Conservation (phyloP, 2,329 filamentous ascomycete genomes). For the Parastagonospora nodorum region DNA sequence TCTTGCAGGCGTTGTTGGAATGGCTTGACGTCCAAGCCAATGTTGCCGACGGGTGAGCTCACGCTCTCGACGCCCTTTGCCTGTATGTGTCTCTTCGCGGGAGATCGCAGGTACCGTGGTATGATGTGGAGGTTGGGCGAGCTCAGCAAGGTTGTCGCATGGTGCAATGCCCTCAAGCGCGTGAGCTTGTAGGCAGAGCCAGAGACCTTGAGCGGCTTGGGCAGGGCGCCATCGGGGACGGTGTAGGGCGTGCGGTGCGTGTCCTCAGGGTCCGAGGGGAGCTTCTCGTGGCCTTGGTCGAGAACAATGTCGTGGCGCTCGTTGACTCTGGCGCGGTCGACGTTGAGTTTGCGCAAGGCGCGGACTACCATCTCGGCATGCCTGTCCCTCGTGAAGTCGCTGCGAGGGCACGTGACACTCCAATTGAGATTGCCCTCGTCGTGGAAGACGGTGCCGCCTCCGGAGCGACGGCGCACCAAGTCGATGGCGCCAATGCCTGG, state of each 20-base stretch:
- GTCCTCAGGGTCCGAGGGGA: slow-evolving; percentile 40
- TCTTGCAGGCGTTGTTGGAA: slow-evolving; percentile 55
- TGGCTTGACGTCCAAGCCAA: slow-evolving; percentile 60
- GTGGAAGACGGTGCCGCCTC: slow-evolving; percentile 93
- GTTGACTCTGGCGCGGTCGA: slow-evolving; percentile 74
- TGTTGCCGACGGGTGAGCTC: slow-evolving; percentile 80
- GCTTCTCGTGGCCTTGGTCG: slow-evolving; percentile 51
- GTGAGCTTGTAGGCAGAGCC: slow-evolving; percentile 96
- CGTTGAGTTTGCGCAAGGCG: slow-evolving; percentile 69
- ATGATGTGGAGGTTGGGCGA: slow-evolving; percentile 76
- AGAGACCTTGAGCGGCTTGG: slow-evolving; percentile 72
- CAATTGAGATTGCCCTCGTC: slow-evolving; percentile 94
- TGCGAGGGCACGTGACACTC: slow-evolving; percentile 82
- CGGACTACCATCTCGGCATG: slow-evolving; percentile 92
- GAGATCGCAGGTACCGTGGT: slow-evolving; percentile 74
- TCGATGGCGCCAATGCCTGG: slow-evolving; percentile 53
- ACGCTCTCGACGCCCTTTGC: slow-evolving; percentile 91
- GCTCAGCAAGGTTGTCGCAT: slow-evolving; percentile 84
- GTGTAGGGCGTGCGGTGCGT: slow-evolving; percentile 54
- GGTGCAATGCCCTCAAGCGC: slow-evolving; percentile 78
- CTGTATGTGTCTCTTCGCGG: slow-evolving; percentile 74
- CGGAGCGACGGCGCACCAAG: slow-evolving; percentile 82
- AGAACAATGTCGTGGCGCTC: slow-evolving; percentile 92
- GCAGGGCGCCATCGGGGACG: slow-evolving; percentile 31
- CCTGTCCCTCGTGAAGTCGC: slow-evolving; percentile 77